Evolutionary conservation across 1,284 basidiomycete genomes (phyloP), one percentile per base, ranked within the genome.

Genomic region (Cutaneotrichosporon mucoides): DNA sequence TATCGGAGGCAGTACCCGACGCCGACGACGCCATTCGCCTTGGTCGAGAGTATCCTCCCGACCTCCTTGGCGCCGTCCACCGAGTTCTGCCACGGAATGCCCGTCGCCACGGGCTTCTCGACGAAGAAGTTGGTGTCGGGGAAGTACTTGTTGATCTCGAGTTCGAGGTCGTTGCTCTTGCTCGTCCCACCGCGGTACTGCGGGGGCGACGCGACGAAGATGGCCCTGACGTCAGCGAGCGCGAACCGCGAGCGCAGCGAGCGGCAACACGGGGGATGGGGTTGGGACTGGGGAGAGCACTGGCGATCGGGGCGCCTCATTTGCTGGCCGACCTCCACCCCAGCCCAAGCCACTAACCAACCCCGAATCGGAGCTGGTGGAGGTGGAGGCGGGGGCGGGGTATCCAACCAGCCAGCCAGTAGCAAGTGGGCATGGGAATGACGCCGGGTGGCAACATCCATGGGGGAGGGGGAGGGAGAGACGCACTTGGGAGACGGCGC

Each of bases 121-220:
- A 97, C 83, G 76, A 95, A 93, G 77, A 95, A 82, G 24, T 88
- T 87, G 36, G 89, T 85, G 33, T 86, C 86, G 55, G 92, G 92
- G 82, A 98, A 94, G 70, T 85, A 78, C 71, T 89, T 86, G 75
- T 92, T 81, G 69, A 97, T 86, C 79, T 93, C 88, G 64, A 88
- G 79, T 80, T 98, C 94, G 66, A 98, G 83, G 76, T 97, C 90
- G 60, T 88, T 85, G 53, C 88, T 88, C 16, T 84, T 79, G 65
- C 83, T 79, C 42, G 84, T 81, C 42, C 86, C 85, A 50, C 92
- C 92, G 62, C 94, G 87, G 84, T 88, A 97, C 82, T 89, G 89
- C 40, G 94, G 92, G 24, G 94, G 93, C 48, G 86, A 88, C 54
- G 93, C 94, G 65, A 97, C 84, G 76, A 96, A 86, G 75, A 96